Percentiles rank a stretch among this genome's conserved stretches.
Evolutionary conservation across 768 basidiomycete species (phyloP).

Genomic region (Amanita rubescens): DNA sequence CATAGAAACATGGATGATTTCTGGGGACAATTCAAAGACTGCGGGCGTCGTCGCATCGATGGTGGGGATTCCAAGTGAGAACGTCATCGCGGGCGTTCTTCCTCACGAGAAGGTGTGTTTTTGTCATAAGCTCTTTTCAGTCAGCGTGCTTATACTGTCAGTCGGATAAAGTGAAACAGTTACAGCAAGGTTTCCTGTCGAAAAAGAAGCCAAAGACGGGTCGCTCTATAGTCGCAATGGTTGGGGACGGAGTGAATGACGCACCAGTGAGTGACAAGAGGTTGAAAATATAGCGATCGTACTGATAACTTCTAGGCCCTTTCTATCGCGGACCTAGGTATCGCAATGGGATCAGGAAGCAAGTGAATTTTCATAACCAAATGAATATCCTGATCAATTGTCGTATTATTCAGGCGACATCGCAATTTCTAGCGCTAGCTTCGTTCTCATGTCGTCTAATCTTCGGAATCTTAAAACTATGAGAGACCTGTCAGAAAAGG

Average conservation of each 20-base stretch:
- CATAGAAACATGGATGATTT: slow-evolving; percentile 71
- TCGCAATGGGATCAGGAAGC: slow-evolving; percentile 67
- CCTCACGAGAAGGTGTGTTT: slow-evolving; percentile 67
- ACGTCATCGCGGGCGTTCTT: slow-evolving; percentile 77
- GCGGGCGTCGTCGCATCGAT: slow-evolving; percentile 61
- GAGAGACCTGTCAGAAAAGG: slow-evolving; percentile 51
- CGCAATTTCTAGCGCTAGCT: slow-evolving; percentile 72
- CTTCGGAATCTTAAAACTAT: slow-evolving; percentile 54
- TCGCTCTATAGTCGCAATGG: slow-evolving; percentile 46
- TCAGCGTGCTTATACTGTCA: slow-evolving; percentile 6
- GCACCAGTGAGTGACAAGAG: slow-evolving; percentile 35
- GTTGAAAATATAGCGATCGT: not conserved
- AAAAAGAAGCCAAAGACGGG: slow-evolving; percentile 17
- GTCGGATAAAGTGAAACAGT: slow-evolving; percentile 54
- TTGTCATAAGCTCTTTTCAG: not conserved
- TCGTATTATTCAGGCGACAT: slow-evolving; percentile 37
- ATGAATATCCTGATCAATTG: slow-evolving; percentile 4
- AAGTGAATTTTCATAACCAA: slow-evolving; percentile 14
- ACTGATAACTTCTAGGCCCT: slow-evolving; percentile 29
- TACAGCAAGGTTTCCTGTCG: slow-evolving; percentile 27
- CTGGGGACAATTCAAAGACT: slow-evolving; percentile 63
- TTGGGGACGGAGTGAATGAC: slow-evolving; percentile 62
- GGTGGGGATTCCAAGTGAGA: slow-evolving; percentile 57
- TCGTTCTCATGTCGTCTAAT: slow-evolving; percentile 68
- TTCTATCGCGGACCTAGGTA: slow-evolving; percentile 50